Evolutionary conservation across 257 asterid genomes (phyloP), one percentile per base, ranked within the genome.

Genomic region (Cordia subcordata): DNA sequence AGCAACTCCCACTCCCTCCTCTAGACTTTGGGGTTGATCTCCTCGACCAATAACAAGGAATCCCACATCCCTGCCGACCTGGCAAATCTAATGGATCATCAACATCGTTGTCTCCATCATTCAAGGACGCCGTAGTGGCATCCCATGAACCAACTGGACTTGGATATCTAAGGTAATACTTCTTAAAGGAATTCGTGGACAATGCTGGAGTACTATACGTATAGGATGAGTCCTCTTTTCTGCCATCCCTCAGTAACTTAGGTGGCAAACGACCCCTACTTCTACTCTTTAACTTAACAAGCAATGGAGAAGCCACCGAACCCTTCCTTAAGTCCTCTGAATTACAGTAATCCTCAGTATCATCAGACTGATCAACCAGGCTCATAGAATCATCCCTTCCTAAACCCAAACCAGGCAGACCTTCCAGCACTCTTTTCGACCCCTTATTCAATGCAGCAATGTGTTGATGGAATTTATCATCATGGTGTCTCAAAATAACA

Each of bases 21-120:
- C 89, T 74, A 52, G 88, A 89, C 79, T 83, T 93, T 35, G 99
- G 97, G 0, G 97, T 89, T 5, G 96, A 85, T 75, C 90, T 85
- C 69, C 71, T 89, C 33, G 99, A 90, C 99, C 97, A 85, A 72
- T 82, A 88, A 77, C 99, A 93, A 16, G 97, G 80, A 64, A 93
- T 89, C 57, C 97, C 99, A 70, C 99, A 93, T 39, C 97, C 99
- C n/a, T 72, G 84, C 32, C 83, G 72, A 19, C 96, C 92, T 1
- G 85, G 83, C 23, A 93, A 81, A 72, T 85, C 96, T 70, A 83
- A 79, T 42, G 74, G 94, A 58, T 82, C 90, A 9, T 93, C 99
- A 78, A 76, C 85, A 64, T 88, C 97, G 60, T 89, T 91, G 62
- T 83, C 97, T 15, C 76, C 96, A 62, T 85, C 96, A 58, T 88